These are phyloP conservation scores for Aspergillus neoniger DNA, from an alignment of 2,329 filamentous ascomycete genomes.

Conservation along the genomic window DNA sequence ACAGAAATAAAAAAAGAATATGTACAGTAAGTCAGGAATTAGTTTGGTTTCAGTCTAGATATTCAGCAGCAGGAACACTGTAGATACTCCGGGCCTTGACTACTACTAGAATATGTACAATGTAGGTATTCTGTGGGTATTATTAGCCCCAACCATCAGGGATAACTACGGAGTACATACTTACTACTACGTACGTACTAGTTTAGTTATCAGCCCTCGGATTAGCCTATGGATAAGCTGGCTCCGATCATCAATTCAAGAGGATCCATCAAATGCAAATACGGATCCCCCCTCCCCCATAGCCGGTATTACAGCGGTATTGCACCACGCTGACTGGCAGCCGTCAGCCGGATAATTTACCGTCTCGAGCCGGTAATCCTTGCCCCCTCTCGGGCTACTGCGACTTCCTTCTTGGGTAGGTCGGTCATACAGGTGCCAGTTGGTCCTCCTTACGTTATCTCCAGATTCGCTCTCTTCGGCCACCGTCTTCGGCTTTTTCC, in stretches of 20 bases:
- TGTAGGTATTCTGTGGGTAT: too few species aligned
- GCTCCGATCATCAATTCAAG: background rate
- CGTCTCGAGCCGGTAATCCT: conserved; percentile 1
- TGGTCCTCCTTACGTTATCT: conserved; percentile 27
- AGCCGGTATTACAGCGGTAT: conserved; percentile 5
- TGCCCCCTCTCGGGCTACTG: conserved; percentile 1
- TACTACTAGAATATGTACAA: background rate
- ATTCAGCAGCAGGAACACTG: background rate
- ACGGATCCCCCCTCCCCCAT: background rate
- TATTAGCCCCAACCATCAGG: too few species aligned
- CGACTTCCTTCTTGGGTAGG: background rate
- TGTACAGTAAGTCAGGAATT: background rate
- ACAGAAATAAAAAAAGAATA: too few species aligned
- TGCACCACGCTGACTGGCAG: background rate
- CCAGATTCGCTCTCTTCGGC: conserved; percentile 21
- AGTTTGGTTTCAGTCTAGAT: background rate
- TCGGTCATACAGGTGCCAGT: conserved; percentile 13
- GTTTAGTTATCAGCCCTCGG: background rate
- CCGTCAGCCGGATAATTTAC: conserved; percentile 10
- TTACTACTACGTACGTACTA: too few species aligned
- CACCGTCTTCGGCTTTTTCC: conserved; percentile 23
- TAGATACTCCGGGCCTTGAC: background rate
- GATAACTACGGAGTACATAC: too few species aligned
- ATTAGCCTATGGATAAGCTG: background rate
- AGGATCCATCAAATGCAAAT: background rate